These are phyloP conservation scores for Aspergillus thermomutatus DNA, from an alignment of 2,329 filamentous ascomycete genomes.

Conservation along the genomic window DNA sequence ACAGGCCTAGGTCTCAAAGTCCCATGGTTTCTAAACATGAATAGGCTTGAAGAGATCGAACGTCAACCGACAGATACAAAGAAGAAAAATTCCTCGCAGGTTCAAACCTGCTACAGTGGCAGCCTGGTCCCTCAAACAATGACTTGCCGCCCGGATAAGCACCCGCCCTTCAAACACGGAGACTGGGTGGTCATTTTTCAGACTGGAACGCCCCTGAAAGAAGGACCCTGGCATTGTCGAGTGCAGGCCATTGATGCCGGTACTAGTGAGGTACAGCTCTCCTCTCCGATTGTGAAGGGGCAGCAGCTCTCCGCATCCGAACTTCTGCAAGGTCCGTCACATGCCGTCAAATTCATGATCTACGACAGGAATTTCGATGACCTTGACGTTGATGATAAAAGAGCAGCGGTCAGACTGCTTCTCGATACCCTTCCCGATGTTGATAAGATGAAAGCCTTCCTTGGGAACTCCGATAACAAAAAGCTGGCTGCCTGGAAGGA, in stretches of 20 bases:
- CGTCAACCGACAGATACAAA: not conserved
- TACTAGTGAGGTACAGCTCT: conserved; percentile 41
- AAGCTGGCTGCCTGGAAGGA: conserved; percentile 54
- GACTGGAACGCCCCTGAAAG: not conserved
- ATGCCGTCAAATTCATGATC: conserved; percentile 13
- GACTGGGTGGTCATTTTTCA: conserved; percentile 51
- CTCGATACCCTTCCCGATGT: conserved; percentile 41
- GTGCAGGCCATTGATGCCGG: conserved; percentile 46
- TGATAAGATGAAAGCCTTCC: conserved; percentile 43
- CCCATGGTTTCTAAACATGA: conserved; percentile 27
- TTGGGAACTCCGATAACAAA: conserved; percentile 25
- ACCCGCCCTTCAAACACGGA: conserved; percentile 41
- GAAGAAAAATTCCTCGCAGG: no score
- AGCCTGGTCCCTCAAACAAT: conserved; percentile 20
- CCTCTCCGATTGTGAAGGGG: conserved; percentile 18
- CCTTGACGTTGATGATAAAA: conserved; percentile 26
- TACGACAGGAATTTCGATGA: conserved; percentile 43
- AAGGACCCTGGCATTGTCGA: conserved; percentile 45
- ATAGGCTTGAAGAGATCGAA: not conserved
- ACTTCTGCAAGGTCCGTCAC: not conserved
- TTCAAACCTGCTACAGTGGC: not conserved
- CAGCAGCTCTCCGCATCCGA: not conserved
- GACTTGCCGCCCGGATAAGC: conserved; percentile 41
- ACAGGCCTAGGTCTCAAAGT: conserved; percentile 55
- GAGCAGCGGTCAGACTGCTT: conserved; percentile 29